phyloP scores from a whole-genome alignment of 306 rosid genomes.

The Cucumis cinereus region DNA sequence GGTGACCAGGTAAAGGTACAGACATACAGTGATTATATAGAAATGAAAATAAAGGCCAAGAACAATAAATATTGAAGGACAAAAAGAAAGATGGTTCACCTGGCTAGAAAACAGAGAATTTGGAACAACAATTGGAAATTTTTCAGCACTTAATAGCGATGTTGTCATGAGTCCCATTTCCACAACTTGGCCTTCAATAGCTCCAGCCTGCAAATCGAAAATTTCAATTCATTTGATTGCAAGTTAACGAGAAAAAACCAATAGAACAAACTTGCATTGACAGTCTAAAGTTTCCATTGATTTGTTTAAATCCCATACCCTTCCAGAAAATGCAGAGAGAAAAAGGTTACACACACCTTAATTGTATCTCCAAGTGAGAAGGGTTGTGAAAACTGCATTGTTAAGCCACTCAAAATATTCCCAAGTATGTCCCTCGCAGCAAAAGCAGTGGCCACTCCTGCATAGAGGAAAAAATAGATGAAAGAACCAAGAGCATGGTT shows the following conservation, averaged over 20 bases:
- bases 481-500: background rate
- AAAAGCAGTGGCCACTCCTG: conserved; percentile 94
- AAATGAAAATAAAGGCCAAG: background rate
- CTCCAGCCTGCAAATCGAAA: conserved; percentile 58
- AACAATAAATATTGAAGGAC: background rate
- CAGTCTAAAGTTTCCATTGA: background rate
- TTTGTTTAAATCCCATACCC: background rate
- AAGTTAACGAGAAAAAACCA: background rate
- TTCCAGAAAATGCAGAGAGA: background rate
- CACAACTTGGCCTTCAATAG: conserved; percentile 87
- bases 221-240: background rate
- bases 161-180: conserved; percentile 90
- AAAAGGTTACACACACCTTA: conserved; percentile 34
- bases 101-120: conserved; percentile 84
- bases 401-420: conserved; percentile 71
- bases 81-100: conserved; percentile 19
- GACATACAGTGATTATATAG: background rate
- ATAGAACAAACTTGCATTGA: background rate
- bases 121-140: conserved; percentile 80
- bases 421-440: conserved; percentile 84
- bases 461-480: background rate
- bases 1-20: background rate
- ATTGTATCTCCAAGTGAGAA: conserved; percentile 93
- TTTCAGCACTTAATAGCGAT: conserved; percentile 70
- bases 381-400: conserved; percentile 83